These are phyloP conservation scores for Phanerochaete sordida DNA, from an alignment of 768 basidiomycete genomes.

Conservation along the genomic window DNA sequence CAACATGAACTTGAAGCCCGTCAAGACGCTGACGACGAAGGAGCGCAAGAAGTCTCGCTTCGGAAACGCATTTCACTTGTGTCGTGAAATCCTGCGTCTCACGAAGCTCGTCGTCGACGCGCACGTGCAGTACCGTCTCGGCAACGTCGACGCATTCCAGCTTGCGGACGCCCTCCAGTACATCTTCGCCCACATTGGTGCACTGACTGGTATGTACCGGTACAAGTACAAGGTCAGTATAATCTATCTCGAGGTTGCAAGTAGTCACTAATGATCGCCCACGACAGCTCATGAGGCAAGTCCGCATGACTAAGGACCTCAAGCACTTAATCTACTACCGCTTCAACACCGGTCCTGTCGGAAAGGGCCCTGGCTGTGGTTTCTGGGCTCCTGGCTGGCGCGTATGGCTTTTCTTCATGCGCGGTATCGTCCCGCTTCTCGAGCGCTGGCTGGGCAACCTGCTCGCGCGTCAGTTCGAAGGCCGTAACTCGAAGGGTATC, in stretches of 20 bases:
- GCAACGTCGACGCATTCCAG: constrained; percentile 99
- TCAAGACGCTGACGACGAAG: constrained; percentile 96
- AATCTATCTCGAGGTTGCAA: too few species aligned
- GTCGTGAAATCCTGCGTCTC: constrained; percentile 94
- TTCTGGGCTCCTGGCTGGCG: constrained; percentile 99
- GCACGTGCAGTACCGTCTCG: constrained; percentile 96
- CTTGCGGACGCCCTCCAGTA: constrained; percentile 98
- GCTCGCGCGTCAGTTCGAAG: constrained; percentile 97
- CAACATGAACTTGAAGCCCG: constrained; percentile 98
- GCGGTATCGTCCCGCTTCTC: constrained; percentile 95
- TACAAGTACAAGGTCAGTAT: constrained; percentile 95
- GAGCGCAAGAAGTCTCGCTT: constrained; percentile 99
- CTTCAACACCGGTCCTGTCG: constrained; percentile 99
- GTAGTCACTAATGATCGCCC: too few species aligned
- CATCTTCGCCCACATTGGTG: constrained; percentile 96
- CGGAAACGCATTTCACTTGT: constrained; percentile 98
- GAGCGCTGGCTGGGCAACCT: constrained; percentile 98
- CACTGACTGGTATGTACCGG: constrained; percentile 98
- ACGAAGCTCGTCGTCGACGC: constrained; percentile 99
- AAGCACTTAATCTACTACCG: constrained; percentile 98
- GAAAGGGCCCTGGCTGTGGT: constrained; percentile 97
- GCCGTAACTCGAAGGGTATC: constrained; percentile 92
- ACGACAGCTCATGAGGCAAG: constrained; percentile 91
- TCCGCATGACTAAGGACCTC: constrained; percentile 98
- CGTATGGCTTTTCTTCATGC: constrained; percentile 99